A percentile compares a stretch with the other conserved stretches of the same genome.
Conservation (phyloP, 2,329 filamentous ascomycete species). For the Bisporella sp. region DNA sequence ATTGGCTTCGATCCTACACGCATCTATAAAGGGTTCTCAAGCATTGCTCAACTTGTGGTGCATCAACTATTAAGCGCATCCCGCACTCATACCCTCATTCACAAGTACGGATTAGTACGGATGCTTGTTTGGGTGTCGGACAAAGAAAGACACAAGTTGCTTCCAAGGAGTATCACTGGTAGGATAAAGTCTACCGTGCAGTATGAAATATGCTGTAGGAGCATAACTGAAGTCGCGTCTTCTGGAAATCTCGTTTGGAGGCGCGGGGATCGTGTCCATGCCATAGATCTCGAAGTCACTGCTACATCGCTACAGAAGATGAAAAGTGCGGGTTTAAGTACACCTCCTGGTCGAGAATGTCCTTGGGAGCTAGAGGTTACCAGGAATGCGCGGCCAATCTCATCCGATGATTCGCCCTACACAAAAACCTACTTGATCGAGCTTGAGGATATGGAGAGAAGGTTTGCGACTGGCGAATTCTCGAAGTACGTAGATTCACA, state of each 20-base stretch:
- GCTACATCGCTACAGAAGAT: conserved; percentile 38
- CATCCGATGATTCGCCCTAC: background rate
- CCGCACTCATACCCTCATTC: conserved; percentile 52
- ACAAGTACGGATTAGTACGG: conserved; percentile 71
- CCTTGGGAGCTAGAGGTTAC: conserved; percentile 20
- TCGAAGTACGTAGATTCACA: background rate
- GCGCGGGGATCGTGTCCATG: conserved; percentile 33
- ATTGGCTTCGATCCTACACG: conserved; percentile 48
- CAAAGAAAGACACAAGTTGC: conserved; percentile 47
- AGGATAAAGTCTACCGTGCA: conserved; percentile 53
- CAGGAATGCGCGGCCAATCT: conserved; percentile 2
- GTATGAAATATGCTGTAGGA: conserved; percentile 53
- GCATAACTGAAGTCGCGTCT: conserved; percentile 49
- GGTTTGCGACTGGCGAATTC: background rate
- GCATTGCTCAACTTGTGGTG: conserved; percentile 49
- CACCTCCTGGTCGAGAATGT: conserved; percentile 40
- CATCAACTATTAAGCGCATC: conserved; percentile 56
- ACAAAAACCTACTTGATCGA: conserved; percentile 1
- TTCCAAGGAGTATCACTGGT: conserved; percentile 52
- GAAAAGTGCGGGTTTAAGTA: conserved; percentile 32
- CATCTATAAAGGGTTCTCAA: conserved; percentile 44
- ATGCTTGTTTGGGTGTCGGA: conserved; percentile 68
- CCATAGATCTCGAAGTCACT: conserved; percentile 41
- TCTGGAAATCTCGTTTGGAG: conserved; percentile 22
- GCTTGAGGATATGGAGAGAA: conserved; percentile 6